Base-by-base conservation (phyloP, 176 grass and related monocot species). In the Rhynchospora breviuscula region DNA sequence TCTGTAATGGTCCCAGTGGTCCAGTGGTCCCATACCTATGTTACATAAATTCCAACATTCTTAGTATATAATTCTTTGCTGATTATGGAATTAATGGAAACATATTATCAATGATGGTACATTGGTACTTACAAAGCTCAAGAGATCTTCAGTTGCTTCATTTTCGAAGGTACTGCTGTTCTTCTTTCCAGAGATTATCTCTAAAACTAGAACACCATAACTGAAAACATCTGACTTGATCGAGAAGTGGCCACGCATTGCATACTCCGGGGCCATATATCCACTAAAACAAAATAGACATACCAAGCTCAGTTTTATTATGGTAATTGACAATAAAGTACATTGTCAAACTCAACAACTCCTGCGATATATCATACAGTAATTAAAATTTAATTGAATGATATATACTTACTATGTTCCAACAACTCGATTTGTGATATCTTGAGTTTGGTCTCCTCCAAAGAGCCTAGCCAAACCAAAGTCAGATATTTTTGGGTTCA, bases 391-490 rank as follows among this genome's bases (percentile, higher is more conserved):
- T 49, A 73, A 21, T 49, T 13, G 31, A 48, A 3, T 47, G 10
- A 29, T 9, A 23, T 84, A 23, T 29, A 80, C 62, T 85, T 63
- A 88, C 87, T 81, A 88, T 69, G 87, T 88, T 69, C 87, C 87
- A 0, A 67, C 83, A 40, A 85, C 54, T 11, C 87, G 83, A 25
- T 17, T 85, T 80, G 87, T 88, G 53, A 73, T 26, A 45, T 54
- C 87, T 63, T 88, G 82, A 75, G 82, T 88, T 70, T 88, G 87
- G 40, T 88, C 87, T 19, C 65, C 76, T 12, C 22, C 64, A 54
- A 88, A 88, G 35, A 88, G 87, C 25, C 64, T 88, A 26, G 87
- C 87, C 52, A 85, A 18, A 54, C 82, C 87, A 57, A 88, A 88
- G 21, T 88, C 87, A 18, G 87, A 62, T 63, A 85, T 88, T 56